Base-by-base conservation (phyloP, 768 basidiomycete genomes). In the Agrocybe pediades region DNA sequence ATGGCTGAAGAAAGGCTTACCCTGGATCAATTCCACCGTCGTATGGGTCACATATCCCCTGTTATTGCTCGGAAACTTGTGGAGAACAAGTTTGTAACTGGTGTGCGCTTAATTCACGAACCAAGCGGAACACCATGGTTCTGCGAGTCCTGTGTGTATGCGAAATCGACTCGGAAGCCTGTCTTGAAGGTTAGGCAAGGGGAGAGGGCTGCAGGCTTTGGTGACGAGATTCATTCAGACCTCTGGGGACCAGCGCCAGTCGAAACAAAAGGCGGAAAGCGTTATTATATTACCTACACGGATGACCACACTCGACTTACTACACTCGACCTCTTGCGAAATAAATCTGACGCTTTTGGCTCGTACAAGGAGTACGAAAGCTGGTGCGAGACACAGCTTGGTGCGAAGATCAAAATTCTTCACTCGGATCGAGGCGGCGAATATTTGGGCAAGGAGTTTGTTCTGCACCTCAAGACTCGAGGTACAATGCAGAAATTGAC, bases 121-220 rank as follows among this genome's bases (percentile, higher is more conserved):
- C n/a, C n/a, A n/a, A n/a, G n/a, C n/a, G n/a, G n/a, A n/a, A n/a
- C n/a, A n/a, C n/a, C n/a, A n/a, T n/a, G n/a, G n/a, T 66, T 68
- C 20, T 82, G 80, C 55, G 65, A 77, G 15, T 71, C 74, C 0
- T 82, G 81, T 43, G 59, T 74, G 1, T 74, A 74, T 49, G 78
- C 69, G 1, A 82, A 80, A 55, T 62, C 65, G 0, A 76, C 62
- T 0, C 53, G 65, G 0, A 71, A 73, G 51, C 61, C 72, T 0
- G 56, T 75, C 21, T 41, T 60, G 7, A 71, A 46, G 46, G 63
- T 65, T 15, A 47, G 54, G 11, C 17, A 57, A 43, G 51, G 44
- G 8, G 27, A 46, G 27, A 27, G 41, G 25, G 48, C 57, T 6
- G 25, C 13, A 16, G 43, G 44, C 6, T 54, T 61, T 50, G 54